phyloP scores from a whole-genome alignment of 257 asterid species.

The Solanum virginianum region DNA sequence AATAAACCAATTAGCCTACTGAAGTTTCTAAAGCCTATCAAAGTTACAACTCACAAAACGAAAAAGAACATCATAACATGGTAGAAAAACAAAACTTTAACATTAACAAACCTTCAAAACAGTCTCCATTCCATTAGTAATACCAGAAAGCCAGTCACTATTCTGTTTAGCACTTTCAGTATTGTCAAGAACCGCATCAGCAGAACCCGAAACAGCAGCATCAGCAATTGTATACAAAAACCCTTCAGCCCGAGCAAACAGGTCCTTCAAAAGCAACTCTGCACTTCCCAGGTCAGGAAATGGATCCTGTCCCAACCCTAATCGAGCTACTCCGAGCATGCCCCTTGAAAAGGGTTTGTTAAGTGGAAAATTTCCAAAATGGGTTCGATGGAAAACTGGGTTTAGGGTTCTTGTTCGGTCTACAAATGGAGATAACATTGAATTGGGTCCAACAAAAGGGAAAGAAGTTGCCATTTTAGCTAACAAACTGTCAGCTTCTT shows the following conservation, averaged over 20 bases:
- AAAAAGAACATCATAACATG: neutral
- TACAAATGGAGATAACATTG: slow-evolving; percentile 36
- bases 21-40: neutral
- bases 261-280: slow-evolving; percentile 35
- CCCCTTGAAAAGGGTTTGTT: slow-evolving; percentile 40
- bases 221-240: slow-evolving; percentile 78
- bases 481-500: neutral
- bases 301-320: slow-evolving; percentile 72
- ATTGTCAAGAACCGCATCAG: slow-evolving; percentile 37
- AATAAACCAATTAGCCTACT: neutral
- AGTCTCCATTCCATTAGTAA: slow-evolving; percentile 78
- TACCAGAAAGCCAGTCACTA: slow-evolving; percentile 95
- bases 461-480: slow-evolving; percentile 37
- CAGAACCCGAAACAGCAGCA: slow-evolving; percentile 56
- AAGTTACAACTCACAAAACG: neutral
- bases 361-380: slow-evolving; percentile 21
- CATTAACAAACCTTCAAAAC: slow-evolving; percentile 68
- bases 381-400: slow-evolving; percentile 30
- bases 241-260: slow-evolving; percentile 72
- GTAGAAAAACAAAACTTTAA: neutral
- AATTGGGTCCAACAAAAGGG: slow-evolving; percentile 37
- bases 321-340: slow-evolving; percentile 47
- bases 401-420: slow-evolving; percentile 26
- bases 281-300: slow-evolving; percentile 56
- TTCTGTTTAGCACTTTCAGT: slow-evolving; percentile 38